Base-by-base conservation (phyloP, 2,329 filamentous ascomycete species). In the Ceratocystis albifundus region DNA sequence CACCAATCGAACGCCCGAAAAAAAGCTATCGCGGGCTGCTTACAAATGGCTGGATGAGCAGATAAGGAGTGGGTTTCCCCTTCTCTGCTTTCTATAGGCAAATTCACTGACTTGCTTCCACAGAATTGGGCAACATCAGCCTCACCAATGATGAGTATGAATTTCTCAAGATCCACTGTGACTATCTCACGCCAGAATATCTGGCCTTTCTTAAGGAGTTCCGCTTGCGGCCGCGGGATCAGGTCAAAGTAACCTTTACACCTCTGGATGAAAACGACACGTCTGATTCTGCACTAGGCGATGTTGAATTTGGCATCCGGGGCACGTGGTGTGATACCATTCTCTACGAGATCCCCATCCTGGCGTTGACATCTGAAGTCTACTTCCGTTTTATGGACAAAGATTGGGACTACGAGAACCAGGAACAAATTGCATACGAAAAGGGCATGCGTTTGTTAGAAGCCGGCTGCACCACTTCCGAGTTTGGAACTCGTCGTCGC, bases 331-430 rank as follows among this genome's bases (percentile, higher is more conserved):
- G 90, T 7, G 91, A 96, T 71, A 97, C 94, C 0, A 99, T 99
- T 67, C 83, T 99, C 28, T 99, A 99, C 77, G 94, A 99, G 77
- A 96, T 99, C 67, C 94, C 94, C 0, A 82, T 99, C 25, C 82
- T 99, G 22, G 91, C 95, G 2, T 77, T 99, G 70, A 90, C 93
- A 0, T 96, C 91, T 61, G 93, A 99, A 75, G 90, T 94, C 62
- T 99, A 96, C 78, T 99, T 99, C 81, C 91, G 89, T 73, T 97
- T 96, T 76, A 90, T 91, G 79, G 91, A 99, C 73, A 89, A 78
- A 64, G 92, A 96, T 74, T 99, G 94, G 94, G 87, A 83, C 71
- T 88, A 97, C 72, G 83, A 88, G 4, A 88, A 87, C 2, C 94
- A 99, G 75, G 85, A 96, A 72, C 87, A 96, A 62, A 87, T 87